phyloP scores from a whole-genome alignment of 345 rosid species.

The Toxicodendron radicans region DNA sequence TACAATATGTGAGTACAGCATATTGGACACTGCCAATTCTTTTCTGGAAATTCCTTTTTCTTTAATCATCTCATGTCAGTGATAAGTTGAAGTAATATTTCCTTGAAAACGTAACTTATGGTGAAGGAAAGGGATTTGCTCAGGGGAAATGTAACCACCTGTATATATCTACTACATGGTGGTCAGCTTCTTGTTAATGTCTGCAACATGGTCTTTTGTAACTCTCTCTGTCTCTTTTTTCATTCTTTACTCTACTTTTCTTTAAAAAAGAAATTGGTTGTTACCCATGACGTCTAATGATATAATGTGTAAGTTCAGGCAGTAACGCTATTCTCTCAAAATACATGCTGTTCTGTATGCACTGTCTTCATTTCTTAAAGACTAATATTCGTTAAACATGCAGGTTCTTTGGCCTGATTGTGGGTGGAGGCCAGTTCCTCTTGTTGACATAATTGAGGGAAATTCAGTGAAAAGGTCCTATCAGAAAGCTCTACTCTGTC shows the following conservation, averaged over 20 bases:
- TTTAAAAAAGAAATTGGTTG: neutral
- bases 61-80: neutral
- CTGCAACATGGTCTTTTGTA: neutral
- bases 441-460: slow-evolving; percentile 84
- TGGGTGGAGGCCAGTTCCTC: slow-evolving; percentile 90
- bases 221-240: neutral
- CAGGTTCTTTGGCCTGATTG: slow-evolving; percentile 90
- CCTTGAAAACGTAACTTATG: neutral
- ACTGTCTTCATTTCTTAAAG: neutral
- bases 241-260: too few relatives aligned
- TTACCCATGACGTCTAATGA: neutral
- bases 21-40: neutral
- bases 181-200: neutral
- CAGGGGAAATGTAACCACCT: neutral
- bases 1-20: slow-evolving; percentile 71
- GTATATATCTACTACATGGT: neutral
- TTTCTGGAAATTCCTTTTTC: neutral
- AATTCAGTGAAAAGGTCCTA: slow-evolving; percentile 79
- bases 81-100: neutral
- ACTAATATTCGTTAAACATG: neutral
- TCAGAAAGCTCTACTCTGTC: slow-evolving; percentile 81
- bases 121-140: neutral
- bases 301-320: neutral
- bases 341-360: neutral
- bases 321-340: neutral